Conservation (phyloP, 1,139 yeast genomes). For the Hanseniaspora uvarum region DNA sequence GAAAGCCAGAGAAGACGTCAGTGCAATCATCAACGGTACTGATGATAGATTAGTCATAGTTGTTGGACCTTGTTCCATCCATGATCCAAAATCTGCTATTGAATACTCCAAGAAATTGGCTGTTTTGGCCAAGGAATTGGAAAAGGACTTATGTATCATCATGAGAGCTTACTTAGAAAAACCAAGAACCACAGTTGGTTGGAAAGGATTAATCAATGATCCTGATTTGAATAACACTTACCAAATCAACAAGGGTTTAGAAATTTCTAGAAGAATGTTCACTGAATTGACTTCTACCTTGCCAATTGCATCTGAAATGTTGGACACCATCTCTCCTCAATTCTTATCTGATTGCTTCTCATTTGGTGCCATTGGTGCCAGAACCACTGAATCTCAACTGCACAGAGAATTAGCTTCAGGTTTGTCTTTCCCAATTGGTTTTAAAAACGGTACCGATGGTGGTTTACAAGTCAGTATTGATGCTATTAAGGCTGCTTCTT, state of each 20-base stretch:
- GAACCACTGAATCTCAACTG: conserved; percentile 93
- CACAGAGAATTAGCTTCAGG: conserved; percentile 96
- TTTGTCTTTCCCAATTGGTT: conserved; percentile 90
- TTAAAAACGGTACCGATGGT: conserved; percentile 96
- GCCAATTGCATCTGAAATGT: conserved; percentile 96
- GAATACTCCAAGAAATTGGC: conserved; percentile 70
- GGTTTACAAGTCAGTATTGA: conserved; percentile 84
- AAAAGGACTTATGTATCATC: conserved; percentile 69
- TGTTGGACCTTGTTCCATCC: conserved; percentile 95
- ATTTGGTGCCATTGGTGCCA: conserved; percentile 94
- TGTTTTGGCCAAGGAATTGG: conserved; percentile 49
- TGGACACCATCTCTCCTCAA: conserved; percentile 94
- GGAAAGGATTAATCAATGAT: conserved; percentile 96
- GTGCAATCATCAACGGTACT: conserved; percentile 57
- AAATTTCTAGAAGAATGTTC: conserved; percentile 79
- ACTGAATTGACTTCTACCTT: conserved; percentile 66
- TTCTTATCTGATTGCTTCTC: conserved; percentile 81
- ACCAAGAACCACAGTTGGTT: conserved; percentile 97
- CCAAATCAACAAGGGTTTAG: conserved; percentile 87
- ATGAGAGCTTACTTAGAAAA: conserved; percentile 98
- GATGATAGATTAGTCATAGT: conserved; percentile 75
- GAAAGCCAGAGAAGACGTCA: conserved; percentile 67
- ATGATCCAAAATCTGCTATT: conserved; percentile 84
- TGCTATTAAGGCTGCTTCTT: conserved; percentile 84
- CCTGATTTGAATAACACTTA: conserved; percentile 92